These are phyloP conservation scores for Penstemon newberryi DNA, from an alignment of 257 asterid genomes.

Conservation along the genomic window DNA sequence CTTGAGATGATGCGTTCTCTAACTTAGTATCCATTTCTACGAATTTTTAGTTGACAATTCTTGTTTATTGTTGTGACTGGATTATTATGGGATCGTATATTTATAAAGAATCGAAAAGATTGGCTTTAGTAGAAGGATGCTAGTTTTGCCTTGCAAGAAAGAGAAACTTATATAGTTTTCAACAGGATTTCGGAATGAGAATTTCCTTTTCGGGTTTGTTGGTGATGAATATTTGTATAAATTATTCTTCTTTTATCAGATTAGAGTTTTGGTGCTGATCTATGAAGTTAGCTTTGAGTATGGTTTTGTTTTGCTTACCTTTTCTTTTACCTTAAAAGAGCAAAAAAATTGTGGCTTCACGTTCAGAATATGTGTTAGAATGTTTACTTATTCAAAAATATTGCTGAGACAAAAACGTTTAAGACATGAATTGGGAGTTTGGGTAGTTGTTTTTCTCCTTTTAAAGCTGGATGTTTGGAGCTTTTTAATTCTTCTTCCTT, in stretches of 20 bases:
- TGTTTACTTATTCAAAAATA: no score
- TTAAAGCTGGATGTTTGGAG: not conserved
- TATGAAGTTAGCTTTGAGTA: no score
- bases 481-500: not conserved
- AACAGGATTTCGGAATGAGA: constrained; percentile 17
- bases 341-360: no score
- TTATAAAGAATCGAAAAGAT: constrained; percentile 28
- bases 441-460: not conserved
- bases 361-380: no score
- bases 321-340: no score
- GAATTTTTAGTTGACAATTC: constrained; percentile 4
- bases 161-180: constrained; percentile 24
- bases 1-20: constrained; percentile 36
- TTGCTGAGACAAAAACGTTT: no score
- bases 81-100: constrained; percentile 17
- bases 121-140: constrained; percentile 37
- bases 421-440: not conserved
- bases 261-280: no score
- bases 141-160: constrained; percentile 62
- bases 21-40: constrained; percentile 52
- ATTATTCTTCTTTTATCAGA: no score
- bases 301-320: no score
- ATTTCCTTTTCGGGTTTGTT: constrained; percentile 25
- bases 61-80: not conserved
- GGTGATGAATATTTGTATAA: not conserved